These are phyloP conservation scores for Fusarium albidum DNA, from an alignment of 2,329 filamentous ascomycete genomes.

Conservation along the genomic window DNA sequence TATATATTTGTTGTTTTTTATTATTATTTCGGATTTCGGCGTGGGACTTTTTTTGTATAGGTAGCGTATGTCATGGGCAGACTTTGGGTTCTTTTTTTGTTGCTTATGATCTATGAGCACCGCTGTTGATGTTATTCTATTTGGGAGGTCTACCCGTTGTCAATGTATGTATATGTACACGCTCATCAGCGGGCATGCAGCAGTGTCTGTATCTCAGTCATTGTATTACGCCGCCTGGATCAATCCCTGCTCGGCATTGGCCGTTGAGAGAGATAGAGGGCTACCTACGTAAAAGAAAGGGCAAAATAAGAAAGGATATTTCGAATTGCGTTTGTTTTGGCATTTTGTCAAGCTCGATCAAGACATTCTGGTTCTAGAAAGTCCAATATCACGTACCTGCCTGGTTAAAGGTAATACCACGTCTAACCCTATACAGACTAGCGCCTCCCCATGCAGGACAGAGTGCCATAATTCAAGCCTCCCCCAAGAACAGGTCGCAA, in stretches of 20 bases:
- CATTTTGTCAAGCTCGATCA: too few species aligned
- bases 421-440: slow-evolving; percentile 13
- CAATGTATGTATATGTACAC: slow-evolving; percentile 15
- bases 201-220: not conserved
- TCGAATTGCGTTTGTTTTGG: not conserved
- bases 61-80: slow-evolving; percentile 4
- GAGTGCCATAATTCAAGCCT: slow-evolving; percentile 24
- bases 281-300: too few species aligned
- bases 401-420: slow-evolving; percentile 35
- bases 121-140: slow-evolving; percentile 6
- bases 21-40: slow-evolving; percentile 1
- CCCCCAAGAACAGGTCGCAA: slow-evolving; percentile 28
- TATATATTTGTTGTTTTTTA: not conserved
- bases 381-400: too few species aligned
- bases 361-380: too few species aligned
- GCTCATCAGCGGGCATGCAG: slow-evolving; percentile 1
- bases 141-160: slow-evolving; percentile 11
- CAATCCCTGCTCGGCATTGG: not conserved
- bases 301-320: not conserved
- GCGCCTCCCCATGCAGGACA: slow-evolving; percentile 17
- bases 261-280: not conserved
- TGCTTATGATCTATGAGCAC: slow-evolving; percentile 14
- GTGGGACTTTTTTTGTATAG: not conserved
- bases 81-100: not conserved
- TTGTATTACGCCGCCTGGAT: not conserved